phyloP scores from a whole-genome alignment of 2,329 filamentous ascomycete genomes.

The Botrytis byssoidea region DNA sequence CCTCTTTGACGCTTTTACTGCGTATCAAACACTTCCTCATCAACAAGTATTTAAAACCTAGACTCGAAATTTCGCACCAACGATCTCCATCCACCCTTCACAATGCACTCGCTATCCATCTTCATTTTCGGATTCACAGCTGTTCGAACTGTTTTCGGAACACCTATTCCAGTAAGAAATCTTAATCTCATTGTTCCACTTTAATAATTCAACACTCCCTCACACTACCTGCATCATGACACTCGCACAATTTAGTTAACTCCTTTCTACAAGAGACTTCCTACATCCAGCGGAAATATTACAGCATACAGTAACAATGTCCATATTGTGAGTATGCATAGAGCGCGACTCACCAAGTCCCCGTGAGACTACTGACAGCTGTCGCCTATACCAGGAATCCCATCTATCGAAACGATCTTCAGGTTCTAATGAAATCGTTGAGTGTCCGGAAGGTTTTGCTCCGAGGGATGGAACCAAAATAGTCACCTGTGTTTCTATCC shows the following conservation, averaged over 20 bases:
- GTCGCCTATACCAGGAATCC: background rate
- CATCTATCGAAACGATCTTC: background rate
- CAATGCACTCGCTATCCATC: background rate
- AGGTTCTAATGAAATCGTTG: background rate
- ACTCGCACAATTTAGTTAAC: background rate
- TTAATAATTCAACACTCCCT: no score
- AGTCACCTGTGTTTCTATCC: background rate
- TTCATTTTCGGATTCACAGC: background rate
- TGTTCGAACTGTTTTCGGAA: background rate
- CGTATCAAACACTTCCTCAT: background rate
- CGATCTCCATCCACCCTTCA: background rate
- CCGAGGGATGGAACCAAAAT: background rate
- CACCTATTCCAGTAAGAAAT: background rate
- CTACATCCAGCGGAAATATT: background rate
- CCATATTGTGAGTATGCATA: background rate
- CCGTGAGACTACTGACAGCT: background rate
- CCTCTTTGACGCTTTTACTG: background rate
- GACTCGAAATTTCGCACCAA: no score
- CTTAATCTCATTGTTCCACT: background rate
- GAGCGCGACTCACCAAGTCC: background rate
- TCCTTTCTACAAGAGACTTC: background rate
- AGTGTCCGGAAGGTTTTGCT: background rate
- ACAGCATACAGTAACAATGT: background rate
- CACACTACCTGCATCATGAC: no score
- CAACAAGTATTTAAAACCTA: background rate